These are phyloP conservation scores for Tetrahymena elliotti DNA, from an alignment of 73 alveolate genomes.

Conservation along the genomic window DNA sequence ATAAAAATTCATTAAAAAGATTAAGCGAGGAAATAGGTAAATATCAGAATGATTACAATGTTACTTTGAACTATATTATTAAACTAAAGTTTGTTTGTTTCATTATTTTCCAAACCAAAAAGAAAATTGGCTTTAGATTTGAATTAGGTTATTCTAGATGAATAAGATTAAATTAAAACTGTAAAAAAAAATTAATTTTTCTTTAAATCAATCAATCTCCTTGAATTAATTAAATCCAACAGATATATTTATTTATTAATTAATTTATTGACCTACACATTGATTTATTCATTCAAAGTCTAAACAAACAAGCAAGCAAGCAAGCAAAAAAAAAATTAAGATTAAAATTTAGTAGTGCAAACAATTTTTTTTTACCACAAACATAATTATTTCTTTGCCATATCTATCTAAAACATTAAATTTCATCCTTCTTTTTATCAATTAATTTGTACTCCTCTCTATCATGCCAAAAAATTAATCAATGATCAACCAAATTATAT, in stretches of 20 bases:
- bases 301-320: neutral
- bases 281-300: too few relatives aligned
- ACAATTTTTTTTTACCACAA: neutral
- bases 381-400: neutral
- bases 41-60: too few relatives aligned
- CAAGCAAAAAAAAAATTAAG: neutral
- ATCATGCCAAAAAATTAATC: too few relatives aligned
- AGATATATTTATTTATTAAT: too few relatives aligned
- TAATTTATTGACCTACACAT: too few relatives aligned
- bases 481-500: too few relatives aligned
- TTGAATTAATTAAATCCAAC: neutral
- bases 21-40: too few relatives aligned
- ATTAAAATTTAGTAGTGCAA: neutral
- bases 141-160: neutral
- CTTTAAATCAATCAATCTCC: neutral
- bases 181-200: neutral
- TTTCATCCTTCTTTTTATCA: neutral
- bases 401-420: neutral
- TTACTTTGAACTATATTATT: too few relatives aligned
- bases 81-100: too few relatives aligned
- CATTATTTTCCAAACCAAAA: too few relatives aligned
- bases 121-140: too few relatives aligned
- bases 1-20: too few relatives aligned
- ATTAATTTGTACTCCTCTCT: neutral
- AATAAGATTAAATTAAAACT: neutral